Percentiles rank a stretch among this genome's conserved stretches.
Evolutionary conservation across 2,329 filamentous ascomycete genomes (phyloP).

Genomic region (Westerdykella ornata): DNA sequence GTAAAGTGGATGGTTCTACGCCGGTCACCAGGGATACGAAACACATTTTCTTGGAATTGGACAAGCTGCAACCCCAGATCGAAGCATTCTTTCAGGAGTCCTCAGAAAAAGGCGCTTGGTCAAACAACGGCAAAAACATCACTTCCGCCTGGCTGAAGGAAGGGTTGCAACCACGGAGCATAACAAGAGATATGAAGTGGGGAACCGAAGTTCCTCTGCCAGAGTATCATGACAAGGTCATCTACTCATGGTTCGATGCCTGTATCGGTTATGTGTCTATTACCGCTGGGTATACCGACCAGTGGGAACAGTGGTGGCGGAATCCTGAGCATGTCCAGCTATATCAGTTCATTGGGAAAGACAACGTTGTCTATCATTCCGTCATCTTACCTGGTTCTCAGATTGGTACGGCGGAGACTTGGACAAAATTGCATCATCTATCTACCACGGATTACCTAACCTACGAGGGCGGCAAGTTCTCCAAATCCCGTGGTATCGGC

Average conservation of each 20-base stretch:
- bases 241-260: slow-evolving; percentile 91
- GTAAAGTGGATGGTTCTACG: slow-evolving; percentile 84
- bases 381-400: slow-evolving; percentile 88
- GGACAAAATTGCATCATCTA: slow-evolving; percentile 84
- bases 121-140: slow-evolving; percentile 65
- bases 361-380: slow-evolving; percentile 80
- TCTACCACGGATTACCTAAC: slow-evolving; percentile 70
- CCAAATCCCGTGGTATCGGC: slow-evolving; percentile 80
- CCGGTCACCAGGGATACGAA: slow-evolving; percentile 77
- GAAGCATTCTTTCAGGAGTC: slow-evolving; percentile 70
- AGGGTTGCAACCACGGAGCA: slow-evolving; percentile 78
- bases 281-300: slow-evolving; percentile 77
- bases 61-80: slow-evolving; percentile 72
- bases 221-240: slow-evolving; percentile 66
- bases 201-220: slow-evolving; percentile 57
- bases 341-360: slow-evolving; percentile 81
- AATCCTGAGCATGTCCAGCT: slow-evolving; percentile 80
- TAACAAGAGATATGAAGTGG: slow-evolving; percentile 90
- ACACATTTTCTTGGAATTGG: slow-evolving; percentile 82
- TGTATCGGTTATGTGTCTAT: slow-evolving; percentile 93
- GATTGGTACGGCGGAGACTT: slow-evolving; percentile 74
- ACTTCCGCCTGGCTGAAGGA: slow-evolving; percentile 76
- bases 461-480: slow-evolving; percentile 62
- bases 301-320: slow-evolving; percentile 94
- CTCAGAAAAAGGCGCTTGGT: slow-evolving; percentile 69